Base-by-base conservation (phyloP, 2,329 filamentous ascomycete genomes). In the Colletotrichum aenigma region DNA sequence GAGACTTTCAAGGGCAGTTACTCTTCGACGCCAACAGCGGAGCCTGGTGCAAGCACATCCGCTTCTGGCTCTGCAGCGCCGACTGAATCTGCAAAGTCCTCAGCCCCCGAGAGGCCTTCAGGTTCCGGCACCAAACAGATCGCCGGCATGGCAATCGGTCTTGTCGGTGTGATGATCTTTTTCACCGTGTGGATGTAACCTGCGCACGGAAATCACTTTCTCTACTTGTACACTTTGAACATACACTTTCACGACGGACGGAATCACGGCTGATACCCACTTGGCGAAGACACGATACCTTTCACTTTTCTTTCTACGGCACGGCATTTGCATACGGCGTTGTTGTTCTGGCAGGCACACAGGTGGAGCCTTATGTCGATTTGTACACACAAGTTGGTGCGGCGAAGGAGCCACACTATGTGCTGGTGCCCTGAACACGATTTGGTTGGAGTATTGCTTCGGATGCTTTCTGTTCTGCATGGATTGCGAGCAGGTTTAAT, bases 161-260 rank as follows among this genome's bases (percentile, higher is more conserved):
- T 90, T 10, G 85, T 87, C 3, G 85, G 83, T 38, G 87, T 90
- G n/a, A 88, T 89, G 88, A 81, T 90, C 75, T 83, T 88, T 55
- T 89, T 90, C 76, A 85, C 88, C 38, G 85, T 88, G 75, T 89
- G 88, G 86, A 79, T 90, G 74, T 89, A 82, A 85, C 62, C 26
- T 28, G 15, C 43, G 34, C 21, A 18, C 34, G n/a, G 43, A 21
- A 52, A 52, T 15, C 28, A 38, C 32, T 32, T 68, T 72, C 21
- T 73, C 64, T 28, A 64, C 30, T 62, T 74, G 70, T 76, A 74
- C 70, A 76, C 61, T 34, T 62, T 38, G 70, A 69, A 24, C 65
- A 60, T 65, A 52, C 48, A 32, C 30, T 64, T 69, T 74, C 30
- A 74, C 58, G 70, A 69, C 21, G 70, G 28, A 73, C 26, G 64